phyloP scores from a whole-genome alignment of 108 stramenopile genomes.

The Discostella pseudostelligera region DNA sequence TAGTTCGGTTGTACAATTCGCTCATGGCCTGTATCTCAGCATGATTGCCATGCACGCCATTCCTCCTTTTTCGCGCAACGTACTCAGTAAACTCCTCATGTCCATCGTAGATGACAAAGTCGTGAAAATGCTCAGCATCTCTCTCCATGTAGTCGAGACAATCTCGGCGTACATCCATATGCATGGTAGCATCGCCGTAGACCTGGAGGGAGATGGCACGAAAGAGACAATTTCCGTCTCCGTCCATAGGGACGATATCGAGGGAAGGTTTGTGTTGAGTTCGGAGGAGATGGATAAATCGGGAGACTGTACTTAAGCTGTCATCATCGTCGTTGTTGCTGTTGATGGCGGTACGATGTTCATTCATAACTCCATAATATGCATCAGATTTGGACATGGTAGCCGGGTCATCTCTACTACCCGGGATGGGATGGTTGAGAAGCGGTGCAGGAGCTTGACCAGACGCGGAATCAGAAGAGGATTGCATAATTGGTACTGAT shows the following conservation, averaged over 20 bases:
- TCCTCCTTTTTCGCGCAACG: constrained; percentile 70
- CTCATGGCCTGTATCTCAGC: constrained; percentile 95
- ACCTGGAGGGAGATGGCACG: constrained; percentile 93
- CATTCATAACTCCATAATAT: background rate
- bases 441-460: constrained; percentile 1
- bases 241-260: constrained; percentile 70
- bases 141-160: constrained; percentile 91
- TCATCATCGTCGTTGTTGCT: background rate
- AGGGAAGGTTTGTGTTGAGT: constrained; percentile 33
- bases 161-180: constrained; percentile 74
- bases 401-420: constrained; percentile 9
- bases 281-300: constrained; percentile 20
- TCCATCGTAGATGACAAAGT: constrained; percentile 59
- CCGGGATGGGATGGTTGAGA: constrained; percentile 11
- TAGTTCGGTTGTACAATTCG: constrained; percentile 92
- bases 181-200: constrained; percentile 89
- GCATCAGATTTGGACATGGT: constrained; percentile 14
- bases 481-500: background rate
- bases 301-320: background rate
- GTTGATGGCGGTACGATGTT: background rate
- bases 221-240: constrained; percentile 98
- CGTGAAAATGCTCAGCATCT: constrained; percentile 67
- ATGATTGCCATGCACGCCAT: constrained; percentile 94
- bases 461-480: background rate
- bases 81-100: constrained; percentile 72